phyloP scores from a whole-genome alignment of 768 basidiomycete genomes.

The Vishniacozyma victoriae region DNA sequence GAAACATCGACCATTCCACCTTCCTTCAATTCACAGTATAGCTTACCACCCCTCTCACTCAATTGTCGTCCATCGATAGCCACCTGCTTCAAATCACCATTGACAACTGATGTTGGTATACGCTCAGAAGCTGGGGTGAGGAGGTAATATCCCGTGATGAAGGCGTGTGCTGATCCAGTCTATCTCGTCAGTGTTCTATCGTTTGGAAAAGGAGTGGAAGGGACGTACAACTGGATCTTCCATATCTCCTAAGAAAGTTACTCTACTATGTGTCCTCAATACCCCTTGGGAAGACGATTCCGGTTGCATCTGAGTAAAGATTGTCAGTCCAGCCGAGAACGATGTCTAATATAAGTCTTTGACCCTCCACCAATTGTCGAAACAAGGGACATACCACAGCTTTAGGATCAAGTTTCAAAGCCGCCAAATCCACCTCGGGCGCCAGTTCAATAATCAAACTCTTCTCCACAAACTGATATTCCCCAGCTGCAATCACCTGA shows the following conservation, averaged over 20 bases:
- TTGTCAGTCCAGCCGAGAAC: slow-evolving; percentile 4
- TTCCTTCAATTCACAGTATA: slow-evolving; percentile 10
- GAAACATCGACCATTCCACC: slow-evolving; percentile 9
- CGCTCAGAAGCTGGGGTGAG: slow-evolving; percentile 1
- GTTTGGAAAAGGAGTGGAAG: neutral
- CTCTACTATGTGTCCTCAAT: slow-evolving; percentile 15
- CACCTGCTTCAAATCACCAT: neutral
- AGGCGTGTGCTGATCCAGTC: slow-evolving; percentile 31
- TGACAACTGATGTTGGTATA: slow-evolving; percentile 2
- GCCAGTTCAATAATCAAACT: slow-evolving; percentile 11
- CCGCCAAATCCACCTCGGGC: slow-evolving; percentile 3
- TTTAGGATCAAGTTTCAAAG: slow-evolving; percentile 9
- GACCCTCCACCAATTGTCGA: neutral
- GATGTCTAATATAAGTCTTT: neutral
- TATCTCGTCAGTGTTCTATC: neutral
- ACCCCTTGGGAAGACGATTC: neutral
- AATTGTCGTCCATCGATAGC: slow-evolving; percentile 21
- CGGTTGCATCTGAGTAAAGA: slow-evolving; percentile 10
- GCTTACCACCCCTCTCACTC: slow-evolving; percentile 13
- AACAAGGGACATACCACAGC: slow-evolving; percentile 8
- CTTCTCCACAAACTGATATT: slow-evolving; percentile 4
- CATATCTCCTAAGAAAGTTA: slow-evolving; percentile 19
- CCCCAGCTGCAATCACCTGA: slow-evolving; percentile 5
- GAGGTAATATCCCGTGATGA: slow-evolving; percentile 25
- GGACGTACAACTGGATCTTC: slow-evolving; percentile 34